These are phyloP conservation scores for Salix brachista DNA, from an alignment of 345 rosid genomes.

Conservation along the genomic window DNA sequence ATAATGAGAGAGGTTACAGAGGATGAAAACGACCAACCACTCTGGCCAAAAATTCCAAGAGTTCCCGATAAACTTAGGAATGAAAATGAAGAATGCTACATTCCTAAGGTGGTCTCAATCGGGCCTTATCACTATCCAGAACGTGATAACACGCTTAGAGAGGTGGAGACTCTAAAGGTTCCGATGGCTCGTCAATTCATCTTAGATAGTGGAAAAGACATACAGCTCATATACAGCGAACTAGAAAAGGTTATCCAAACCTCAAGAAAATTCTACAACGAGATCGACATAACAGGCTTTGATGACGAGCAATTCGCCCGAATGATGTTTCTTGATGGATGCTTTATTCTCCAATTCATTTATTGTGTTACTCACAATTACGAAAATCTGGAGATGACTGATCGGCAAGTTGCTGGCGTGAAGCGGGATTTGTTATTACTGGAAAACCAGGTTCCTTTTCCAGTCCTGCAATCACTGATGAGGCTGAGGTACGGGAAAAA, in stretches of 20 bases:
- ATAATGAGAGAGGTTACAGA: neutral
- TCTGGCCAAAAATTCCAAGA: neutral
- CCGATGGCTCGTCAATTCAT: neutral
- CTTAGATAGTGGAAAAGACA: neutral
- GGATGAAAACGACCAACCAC: neutral
- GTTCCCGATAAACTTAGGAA: neutral
- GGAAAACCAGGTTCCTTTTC: constrained; percentile 29
- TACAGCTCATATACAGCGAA: fast-evolving
- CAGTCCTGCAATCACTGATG: constrained; percentile 10
- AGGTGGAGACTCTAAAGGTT: neutral
- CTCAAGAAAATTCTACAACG: neutral
- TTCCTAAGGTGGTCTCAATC: neutral
- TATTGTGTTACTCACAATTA: no score
- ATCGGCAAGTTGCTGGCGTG: neutral
- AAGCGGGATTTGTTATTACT: constrained; percentile 23
- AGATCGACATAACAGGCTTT: no score
- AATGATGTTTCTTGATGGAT: neutral
- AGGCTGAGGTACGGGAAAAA: neutral
- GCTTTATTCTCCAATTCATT: constrained; percentile 1
- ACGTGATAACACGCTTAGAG: neutral
- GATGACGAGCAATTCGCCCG: neutral
- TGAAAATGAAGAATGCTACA: neutral
- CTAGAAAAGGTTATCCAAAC: no score
- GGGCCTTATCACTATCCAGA: neutral
- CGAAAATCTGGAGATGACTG: neutral